A percentile compares a stretch with the other conserved stretches of the same genome.
phyloP scores from a whole-genome alignment of 1,284 basidiomycete species.

The Salmacisia buchloeana region DNA sequence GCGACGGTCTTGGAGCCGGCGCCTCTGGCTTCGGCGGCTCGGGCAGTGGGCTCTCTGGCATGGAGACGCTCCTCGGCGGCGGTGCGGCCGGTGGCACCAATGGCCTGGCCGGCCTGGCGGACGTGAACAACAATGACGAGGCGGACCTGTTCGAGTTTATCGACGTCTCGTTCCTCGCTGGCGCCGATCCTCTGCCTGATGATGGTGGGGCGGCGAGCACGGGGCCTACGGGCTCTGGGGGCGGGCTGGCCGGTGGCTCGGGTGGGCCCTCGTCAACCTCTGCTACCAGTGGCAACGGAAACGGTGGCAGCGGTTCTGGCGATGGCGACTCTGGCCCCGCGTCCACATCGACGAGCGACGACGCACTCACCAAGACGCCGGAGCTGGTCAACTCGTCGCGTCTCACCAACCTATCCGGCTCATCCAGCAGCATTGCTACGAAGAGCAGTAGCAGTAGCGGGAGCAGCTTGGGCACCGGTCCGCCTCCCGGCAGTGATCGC shows the following conservation, averaged over 20 bases:
- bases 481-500: background rate
- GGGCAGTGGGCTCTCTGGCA: too few species aligned
- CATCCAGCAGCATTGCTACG: slow-evolving; percentile 3
- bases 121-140: background rate
- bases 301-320: background rate
- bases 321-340: too few species aligned
- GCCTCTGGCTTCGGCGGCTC: background rate
- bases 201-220: background rate
- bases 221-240: background rate
- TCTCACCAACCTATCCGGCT: slow-evolving; percentile 1
- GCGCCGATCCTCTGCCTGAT: background rate
- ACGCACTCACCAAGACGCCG: background rate
- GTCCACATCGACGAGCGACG: background rate
- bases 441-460: background rate
- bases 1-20: background rate
- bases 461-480: too few species aligned
- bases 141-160: slow-evolving; percentile 8
- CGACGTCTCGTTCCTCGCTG: background rate
- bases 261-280: background rate
- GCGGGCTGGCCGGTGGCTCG: background rate
- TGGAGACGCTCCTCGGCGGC: background rate
- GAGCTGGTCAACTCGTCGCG: background rate
- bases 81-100: background rate
- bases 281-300: background rate
- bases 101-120: background rate